These are phyloP conservation scores for Linnemannia schmuckeri DNA, from an alignment of 192 early-diverging fungal species.

Conservation along the genomic window DNA sequence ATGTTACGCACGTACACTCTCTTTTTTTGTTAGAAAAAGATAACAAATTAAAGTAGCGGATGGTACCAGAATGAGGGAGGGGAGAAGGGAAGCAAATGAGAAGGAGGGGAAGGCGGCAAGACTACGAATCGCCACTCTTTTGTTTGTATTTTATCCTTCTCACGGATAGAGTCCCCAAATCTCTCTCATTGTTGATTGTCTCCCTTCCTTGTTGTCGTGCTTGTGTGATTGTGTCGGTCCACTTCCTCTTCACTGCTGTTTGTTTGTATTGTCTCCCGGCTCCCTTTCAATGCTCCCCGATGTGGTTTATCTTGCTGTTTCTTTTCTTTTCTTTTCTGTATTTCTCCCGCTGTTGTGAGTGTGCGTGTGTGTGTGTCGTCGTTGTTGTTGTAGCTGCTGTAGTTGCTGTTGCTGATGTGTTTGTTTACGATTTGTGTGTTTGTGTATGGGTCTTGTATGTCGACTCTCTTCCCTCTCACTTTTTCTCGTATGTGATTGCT, in stretches of 20 bases:
- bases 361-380: not conserved
- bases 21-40: not conserved
- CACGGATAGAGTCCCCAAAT: not conserved
- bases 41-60: constrained; percentile 1
- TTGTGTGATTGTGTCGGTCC: not conserved
- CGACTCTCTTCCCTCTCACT: not conserved
- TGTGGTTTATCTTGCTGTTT: not conserved
- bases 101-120: not conserved
- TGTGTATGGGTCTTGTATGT: not conserved
- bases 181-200: not conserved
- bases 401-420: not conserved
- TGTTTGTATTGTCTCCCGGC: not conserved
- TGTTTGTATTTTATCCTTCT: not conserved
- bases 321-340: not conserved
- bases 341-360: not conserved
- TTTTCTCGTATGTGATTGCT: not conserved
- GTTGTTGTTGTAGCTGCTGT: not conserved
- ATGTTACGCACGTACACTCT: not conserved
- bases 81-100: not conserved
- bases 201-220: too few species aligned
- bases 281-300: not conserved
- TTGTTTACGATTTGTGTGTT: not conserved
- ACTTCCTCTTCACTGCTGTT: not conserved
- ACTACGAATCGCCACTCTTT: not conserved
- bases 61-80: not conserved